phyloP scores from a whole-genome alignment of 2,329 filamentous ascomycete species.

The Xylogone sp. region DNA sequence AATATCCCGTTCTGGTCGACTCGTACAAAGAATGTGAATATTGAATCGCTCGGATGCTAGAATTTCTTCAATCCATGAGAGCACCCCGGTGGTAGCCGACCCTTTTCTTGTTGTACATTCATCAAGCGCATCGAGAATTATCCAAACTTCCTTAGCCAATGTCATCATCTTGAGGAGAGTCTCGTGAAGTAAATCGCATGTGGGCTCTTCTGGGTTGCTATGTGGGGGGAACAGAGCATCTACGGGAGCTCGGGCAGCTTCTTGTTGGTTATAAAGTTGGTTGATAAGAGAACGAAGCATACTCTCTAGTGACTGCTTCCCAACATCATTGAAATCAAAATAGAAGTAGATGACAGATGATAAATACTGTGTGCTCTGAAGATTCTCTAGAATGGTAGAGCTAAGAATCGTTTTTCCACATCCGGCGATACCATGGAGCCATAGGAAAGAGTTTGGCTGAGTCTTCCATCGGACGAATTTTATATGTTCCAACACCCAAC shows the following conservation, averaged over 20 bases:
- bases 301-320: conserved; percentile 30
- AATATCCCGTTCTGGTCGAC: conserved; percentile 24
- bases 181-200: conserved; percentile 18
- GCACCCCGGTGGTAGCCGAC: no score
- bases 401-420: no score
- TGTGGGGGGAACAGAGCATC: conserved; percentile 23
- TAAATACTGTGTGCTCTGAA: no score
- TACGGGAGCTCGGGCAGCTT: conserved; percentile 13
- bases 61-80: conserved; percentile 2
- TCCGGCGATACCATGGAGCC: no score
- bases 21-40: conserved; percentile 14
- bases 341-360: conserved; percentile 31
- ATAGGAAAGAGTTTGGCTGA: no score
- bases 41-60: not conserved
- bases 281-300: conserved; percentile 34
- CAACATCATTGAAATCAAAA: conserved; percentile 34
- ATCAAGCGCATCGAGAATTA: conserved; percentile 29
- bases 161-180: conserved; percentile 21
- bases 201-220: conserved; percentile 21
- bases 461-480: no score
- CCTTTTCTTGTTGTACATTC: conserved; percentile 17
- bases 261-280: conserved; percentile 26
- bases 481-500: no score
- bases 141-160: conserved; percentile 18
- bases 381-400: no score